phyloP scores from a whole-genome alignment of 306 rosid species.

The Prinsepia uniflora region DNA sequence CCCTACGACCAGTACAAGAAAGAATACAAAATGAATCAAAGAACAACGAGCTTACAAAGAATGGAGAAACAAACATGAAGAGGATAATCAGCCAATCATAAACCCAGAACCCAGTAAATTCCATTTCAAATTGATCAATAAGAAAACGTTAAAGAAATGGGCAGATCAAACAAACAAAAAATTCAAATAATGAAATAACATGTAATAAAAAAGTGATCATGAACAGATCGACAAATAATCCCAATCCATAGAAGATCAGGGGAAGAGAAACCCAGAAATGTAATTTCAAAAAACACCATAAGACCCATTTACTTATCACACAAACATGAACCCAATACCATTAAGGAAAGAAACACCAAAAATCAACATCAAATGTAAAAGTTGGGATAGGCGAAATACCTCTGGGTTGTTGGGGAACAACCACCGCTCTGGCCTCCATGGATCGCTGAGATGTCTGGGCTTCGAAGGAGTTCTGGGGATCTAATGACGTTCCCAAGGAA shows the following conservation, averaged over 20 bases:
- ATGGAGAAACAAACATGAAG: background rate
- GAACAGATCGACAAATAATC: background rate
- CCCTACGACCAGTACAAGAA: background rate
- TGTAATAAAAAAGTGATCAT: background rate
- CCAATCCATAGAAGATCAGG: background rate
- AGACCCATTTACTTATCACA: background rate
- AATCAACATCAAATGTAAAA: background rate
- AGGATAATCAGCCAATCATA: background rate
- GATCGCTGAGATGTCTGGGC: background rate
- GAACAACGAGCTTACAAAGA: background rate
- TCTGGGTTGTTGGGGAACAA: constrained; percentile 6
- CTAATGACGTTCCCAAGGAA: background rate
- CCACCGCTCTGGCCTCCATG: constrained; percentile 1
- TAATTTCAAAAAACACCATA: too few relatives aligned
- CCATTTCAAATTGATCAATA: background rate
- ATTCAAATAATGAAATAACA: background rate
- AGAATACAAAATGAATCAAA: background rate
- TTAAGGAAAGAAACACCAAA: background rate
- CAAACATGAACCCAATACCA: background rate
- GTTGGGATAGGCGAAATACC: background rate
- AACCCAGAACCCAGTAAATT: background rate
- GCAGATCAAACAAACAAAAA: background rate
- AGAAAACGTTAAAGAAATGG: background rate
- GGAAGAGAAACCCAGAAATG: background rate
- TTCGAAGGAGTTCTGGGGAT: background rate